Evolutionary conservation across 345 rosid species (phyloP).

Genomic region (Atalantia buxifolia): DNA sequence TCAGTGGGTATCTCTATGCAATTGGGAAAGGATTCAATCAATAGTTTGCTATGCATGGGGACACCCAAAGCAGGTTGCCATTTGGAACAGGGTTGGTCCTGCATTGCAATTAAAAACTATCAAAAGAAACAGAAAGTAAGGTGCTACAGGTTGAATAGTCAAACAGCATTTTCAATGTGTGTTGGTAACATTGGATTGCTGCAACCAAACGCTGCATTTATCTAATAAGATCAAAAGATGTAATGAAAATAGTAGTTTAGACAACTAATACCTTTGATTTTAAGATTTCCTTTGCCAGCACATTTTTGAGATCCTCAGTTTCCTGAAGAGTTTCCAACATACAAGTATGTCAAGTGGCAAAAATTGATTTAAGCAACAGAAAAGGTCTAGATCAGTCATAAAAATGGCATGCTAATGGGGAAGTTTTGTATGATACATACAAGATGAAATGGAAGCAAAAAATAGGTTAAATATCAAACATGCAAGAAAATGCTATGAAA

Average conservation of each 20-base stretch:
- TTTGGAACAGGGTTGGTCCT: slow-evolving; percentile 54
- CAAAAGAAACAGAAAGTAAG: slow-evolving; percentile 25
- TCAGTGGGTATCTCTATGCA: slow-evolving; percentile 83
- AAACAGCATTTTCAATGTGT: neutral
- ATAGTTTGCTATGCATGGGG: slow-evolving; percentile 36
- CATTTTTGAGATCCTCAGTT: slow-evolving; percentile 64
- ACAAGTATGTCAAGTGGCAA: slow-evolving; percentile 16
- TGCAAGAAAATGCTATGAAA: neutral
- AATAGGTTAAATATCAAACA: neutral
- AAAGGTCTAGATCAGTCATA: neutral
- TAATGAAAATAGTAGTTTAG: neutral
- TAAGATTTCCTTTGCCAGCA: slow-evolving; percentile 60
- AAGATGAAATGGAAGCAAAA: neutral
- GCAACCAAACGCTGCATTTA: neutral
- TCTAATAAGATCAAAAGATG: neutral
- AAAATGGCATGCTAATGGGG: neutral
- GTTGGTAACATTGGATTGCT: neutral
- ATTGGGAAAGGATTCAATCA: slow-evolving; percentile 42
- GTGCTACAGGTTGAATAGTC: neutral
- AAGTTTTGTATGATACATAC: neutral
- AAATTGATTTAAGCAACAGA: slow-evolving; percentile 9
- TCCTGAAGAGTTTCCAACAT: slow-evolving; percentile 44
- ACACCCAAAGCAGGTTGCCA: slow-evolving; percentile 40
- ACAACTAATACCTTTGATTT: slow-evolving; percentile 69
- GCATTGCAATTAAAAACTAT: slow-evolving; percentile 26